These are phyloP conservation scores for Ophiocordyceps robertsii DNA, from an alignment of 2,329 filamentous ascomycete species.

Conservation along the genomic window DNA sequence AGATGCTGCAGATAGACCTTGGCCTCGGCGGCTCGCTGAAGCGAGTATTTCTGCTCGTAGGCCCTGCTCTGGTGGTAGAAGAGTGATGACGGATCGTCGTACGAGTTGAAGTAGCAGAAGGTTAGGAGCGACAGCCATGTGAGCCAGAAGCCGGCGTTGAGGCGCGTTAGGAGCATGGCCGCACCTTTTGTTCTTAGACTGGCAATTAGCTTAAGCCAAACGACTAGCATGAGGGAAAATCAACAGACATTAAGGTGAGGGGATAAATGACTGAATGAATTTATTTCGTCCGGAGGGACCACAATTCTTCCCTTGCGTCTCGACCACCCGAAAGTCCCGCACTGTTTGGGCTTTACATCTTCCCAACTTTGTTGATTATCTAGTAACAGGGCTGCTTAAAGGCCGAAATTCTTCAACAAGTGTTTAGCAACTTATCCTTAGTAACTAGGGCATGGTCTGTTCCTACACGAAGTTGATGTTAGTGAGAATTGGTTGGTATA, in stretches of 20 bases:
- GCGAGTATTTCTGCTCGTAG: slow-evolving; percentile 14
- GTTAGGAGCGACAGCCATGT: slow-evolving; percentile 13
- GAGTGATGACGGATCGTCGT: slow-evolving; percentile 20
- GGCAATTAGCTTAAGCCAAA: too few species aligned
- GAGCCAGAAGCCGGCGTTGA: slow-evolving; percentile 17
- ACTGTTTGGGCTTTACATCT: not conserved
- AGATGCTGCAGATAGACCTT: slow-evolving; percentile 10
- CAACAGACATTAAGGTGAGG: too few species aligned
- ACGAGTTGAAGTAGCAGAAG: slow-evolving; percentile 16
- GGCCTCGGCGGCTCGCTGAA: slow-evolving; percentile 11
- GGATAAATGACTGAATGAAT: not conserved
- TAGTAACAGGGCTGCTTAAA: not conserved
- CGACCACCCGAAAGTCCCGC: not conserved
- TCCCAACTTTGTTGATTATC: not conserved
- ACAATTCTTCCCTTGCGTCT: not conserved
- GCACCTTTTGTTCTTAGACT: too few species aligned
- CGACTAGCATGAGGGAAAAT: not conserved
- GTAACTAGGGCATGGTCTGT: not conserved
- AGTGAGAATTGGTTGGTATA: not conserved
- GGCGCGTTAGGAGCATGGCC: not conserved
- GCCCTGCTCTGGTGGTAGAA: slow-evolving; percentile 16
- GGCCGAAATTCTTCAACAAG: not conserved
- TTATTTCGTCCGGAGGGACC: not conserved
- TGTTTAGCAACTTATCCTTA: not conserved
- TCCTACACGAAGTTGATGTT: not conserved